Evolutionary conservation across 2,329 filamentous ascomycete species (phyloP).

Genomic region (Sarocladiaceae sp.): DNA sequence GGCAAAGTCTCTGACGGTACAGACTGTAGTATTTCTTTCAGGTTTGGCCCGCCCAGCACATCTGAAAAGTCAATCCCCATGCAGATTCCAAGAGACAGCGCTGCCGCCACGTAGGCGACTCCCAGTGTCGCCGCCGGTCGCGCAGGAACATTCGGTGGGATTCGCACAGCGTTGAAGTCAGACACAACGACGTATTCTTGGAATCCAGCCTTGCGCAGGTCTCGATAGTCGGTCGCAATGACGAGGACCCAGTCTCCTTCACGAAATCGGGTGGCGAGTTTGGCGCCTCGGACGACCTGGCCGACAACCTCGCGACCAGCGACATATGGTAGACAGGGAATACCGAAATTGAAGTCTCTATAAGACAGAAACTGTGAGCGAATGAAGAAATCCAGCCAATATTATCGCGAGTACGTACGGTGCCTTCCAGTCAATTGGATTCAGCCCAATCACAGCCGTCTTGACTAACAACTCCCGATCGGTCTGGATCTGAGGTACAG

Average conservation of each 20-base stretch:
- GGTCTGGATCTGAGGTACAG: slow-evolving; percentile 32
- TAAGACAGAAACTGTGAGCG: too few relatives aligned
- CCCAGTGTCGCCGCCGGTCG: slow-evolving; percentile 58
- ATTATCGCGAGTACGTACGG: slow-evolving; percentile 58
- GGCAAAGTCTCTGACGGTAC: slow-evolving; percentile 45
- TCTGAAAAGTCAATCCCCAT: slow-evolving; percentile 59
- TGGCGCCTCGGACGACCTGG: slow-evolving; percentile 43
- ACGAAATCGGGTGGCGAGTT: slow-evolving; percentile 39
- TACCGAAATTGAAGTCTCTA: slow-evolving; percentile 65
- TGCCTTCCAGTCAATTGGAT: slow-evolving; percentile 72
- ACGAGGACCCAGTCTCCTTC: slow-evolving; percentile 52
- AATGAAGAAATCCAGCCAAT: too few relatives aligned
- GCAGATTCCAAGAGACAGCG: slow-evolving; percentile 60
- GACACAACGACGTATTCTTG: slow-evolving; percentile 63
- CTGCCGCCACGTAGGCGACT: slow-evolving; percentile 66
- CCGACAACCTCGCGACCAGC: slow-evolving; percentile 66
- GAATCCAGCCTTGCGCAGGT: slow-evolving; percentile 64
- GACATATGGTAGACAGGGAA: slow-evolving; percentile 61
- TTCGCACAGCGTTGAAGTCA: slow-evolving; percentile 57
- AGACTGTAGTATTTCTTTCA: slow-evolving; percentile 43
- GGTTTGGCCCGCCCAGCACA: slow-evolving; percentile 50
- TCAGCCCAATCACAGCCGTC: slow-evolving; percentile 60
- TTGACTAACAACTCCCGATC: slow-evolving; percentile 54
- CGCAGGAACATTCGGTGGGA: slow-evolving; percentile 46
- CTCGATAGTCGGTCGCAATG: slow-evolving; percentile 70